These are phyloP conservation scores for Maudiozyma bulderi DNA, from an alignment of 805 yeast species.

Conservation along the genomic window DNA sequence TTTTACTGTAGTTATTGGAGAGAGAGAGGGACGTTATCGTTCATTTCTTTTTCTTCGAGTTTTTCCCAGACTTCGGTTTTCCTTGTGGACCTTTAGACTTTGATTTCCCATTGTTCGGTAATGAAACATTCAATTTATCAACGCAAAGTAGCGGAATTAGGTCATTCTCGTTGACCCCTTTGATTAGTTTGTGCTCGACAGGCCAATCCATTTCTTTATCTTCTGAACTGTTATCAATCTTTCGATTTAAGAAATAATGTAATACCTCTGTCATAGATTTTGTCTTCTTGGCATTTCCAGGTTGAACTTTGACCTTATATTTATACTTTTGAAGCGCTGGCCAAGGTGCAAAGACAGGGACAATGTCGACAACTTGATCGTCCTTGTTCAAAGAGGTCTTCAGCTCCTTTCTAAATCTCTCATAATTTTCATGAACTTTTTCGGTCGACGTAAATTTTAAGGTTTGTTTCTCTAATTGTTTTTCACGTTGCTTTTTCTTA, in stretches of 20 bases:
- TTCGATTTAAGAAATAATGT: conserved; percentile 44
- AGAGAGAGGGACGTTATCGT: too few relatives aligned
- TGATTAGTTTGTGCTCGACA: conserved; percentile 48
- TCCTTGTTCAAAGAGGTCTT: conserved; percentile 24
- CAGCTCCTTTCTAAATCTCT: conserved; percentile 33
- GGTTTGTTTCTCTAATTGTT: conserved; percentile 32
- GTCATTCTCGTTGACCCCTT: conserved; percentile 52
- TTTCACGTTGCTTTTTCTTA: conserved; percentile 30
- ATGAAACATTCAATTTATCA: conserved; percentile 54
- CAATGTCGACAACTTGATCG: conserved; percentile 51
- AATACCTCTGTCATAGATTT: conserved; percentile 68
- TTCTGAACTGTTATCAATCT: conserved; percentile 35
- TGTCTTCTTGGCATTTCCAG: conserved; percentile 75
- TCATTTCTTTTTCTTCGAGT: not conserved
- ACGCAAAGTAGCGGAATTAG: conserved; percentile 59
- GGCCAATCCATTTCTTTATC: conserved; percentile 61
- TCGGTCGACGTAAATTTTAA: conserved; percentile 28
- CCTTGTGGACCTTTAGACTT: not conserved
- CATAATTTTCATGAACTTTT: conserved; percentile 37
- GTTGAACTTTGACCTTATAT: conserved; percentile 75
- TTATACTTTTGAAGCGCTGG: conserved; percentile 59
- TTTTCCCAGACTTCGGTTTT: not conserved
- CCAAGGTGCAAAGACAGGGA: conserved; percentile 95
- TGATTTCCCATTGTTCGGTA: conserved; percentile 36
- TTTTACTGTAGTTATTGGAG: too few relatives aligned